Conservation (phyloP, 106 monocot genomes). For the Allium sativum region DNA sequence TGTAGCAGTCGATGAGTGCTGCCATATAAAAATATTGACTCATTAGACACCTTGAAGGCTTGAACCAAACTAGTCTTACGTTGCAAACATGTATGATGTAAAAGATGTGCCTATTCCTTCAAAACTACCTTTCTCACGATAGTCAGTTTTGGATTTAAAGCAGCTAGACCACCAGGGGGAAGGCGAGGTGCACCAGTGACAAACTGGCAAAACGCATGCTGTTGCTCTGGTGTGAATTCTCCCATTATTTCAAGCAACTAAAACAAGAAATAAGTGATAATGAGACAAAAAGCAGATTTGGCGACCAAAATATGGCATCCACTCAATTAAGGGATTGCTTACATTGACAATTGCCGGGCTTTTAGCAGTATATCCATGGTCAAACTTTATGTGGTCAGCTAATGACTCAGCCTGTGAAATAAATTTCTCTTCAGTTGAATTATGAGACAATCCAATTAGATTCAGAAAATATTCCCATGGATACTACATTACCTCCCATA, state of each 20-base stretch:
- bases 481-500: conserved; percentile 73
- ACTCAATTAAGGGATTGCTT: conserved; percentile 3
- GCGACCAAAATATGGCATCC: too few species aligned
- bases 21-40: not conserved
- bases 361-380: conserved; percentile 92
- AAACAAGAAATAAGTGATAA: conserved; percentile 1
- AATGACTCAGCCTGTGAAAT: conserved; percentile 64
- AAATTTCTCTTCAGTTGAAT: not conserved
- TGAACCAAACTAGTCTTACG: too few species aligned
- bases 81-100: too few species aligned
- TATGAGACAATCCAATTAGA: not conserved
- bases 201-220: conserved; percentile 86
- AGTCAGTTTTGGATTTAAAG: conserved; percentile 86
- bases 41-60: too few species aligned
- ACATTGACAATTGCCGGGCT: conserved; percentile 84
- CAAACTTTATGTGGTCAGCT: conserved; percentile 90
- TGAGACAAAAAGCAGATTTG: too few species aligned
- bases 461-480: not conserved
- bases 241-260: conserved; percentile 92
- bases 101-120: too few species aligned
- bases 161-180: conserved; percentile 87
- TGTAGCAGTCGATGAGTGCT: conserved; percentile 62
- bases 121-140: conserved; percentile 87
- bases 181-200: conserved; percentile 95
- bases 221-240: conserved; percentile 83